Evolutionary conservation across 2,329 filamentous ascomycete species (phyloP), one percentile per base, ranked within the genome.

Genomic region (Arthrobotrys musiformis): DNA sequence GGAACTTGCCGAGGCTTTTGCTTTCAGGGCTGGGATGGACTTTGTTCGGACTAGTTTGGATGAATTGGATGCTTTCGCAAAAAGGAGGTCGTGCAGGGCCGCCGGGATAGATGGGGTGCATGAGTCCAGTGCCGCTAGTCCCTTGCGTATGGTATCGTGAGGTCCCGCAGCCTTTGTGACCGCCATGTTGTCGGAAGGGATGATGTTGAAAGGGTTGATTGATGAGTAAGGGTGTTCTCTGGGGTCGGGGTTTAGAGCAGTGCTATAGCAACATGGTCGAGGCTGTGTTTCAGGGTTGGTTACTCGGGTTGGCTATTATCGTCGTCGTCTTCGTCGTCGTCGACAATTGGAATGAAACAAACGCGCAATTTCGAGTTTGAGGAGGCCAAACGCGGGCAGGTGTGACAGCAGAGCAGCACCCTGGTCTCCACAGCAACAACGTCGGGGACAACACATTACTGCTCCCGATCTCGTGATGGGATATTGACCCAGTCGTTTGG

Each of bases 341-440:
- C 64, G 37, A 46, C 33, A 3, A 40, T 60, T 40, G 37, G 58
- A 58, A 60, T 72, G 58, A 58, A 63, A 72, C 68, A 72, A 58
- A 72, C 68, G 68, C 68, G 67, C 42, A 60, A 35, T 22, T 24
- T 50, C 33, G 48, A 26, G 68, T 64, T 72, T 64, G 68, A 56
- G 67, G 22, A 26, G 37, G 35, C 62, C 68, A 72, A 72, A 72
- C 58, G 52, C 33, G 48, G 22, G 52, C 52, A 24, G 61, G n/a
- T 3, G 37, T 42, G 37, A 9, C 40, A 42, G 40, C 46, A 26
- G 30, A 17, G 15, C 52, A 40, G 54, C 54, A 40, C 54, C 54
- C 54, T 13, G 54, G 68, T 72, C 68, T 64, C 68, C 68, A 72
- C 68, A 72, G 68, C 68, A 72, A 72, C 70, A 52, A 74, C 70